These are phyloP conservation scores for Backusella mclennaniae DNA, from an alignment of 192 early-diverging fungal species.

Conservation along the genomic window DNA sequence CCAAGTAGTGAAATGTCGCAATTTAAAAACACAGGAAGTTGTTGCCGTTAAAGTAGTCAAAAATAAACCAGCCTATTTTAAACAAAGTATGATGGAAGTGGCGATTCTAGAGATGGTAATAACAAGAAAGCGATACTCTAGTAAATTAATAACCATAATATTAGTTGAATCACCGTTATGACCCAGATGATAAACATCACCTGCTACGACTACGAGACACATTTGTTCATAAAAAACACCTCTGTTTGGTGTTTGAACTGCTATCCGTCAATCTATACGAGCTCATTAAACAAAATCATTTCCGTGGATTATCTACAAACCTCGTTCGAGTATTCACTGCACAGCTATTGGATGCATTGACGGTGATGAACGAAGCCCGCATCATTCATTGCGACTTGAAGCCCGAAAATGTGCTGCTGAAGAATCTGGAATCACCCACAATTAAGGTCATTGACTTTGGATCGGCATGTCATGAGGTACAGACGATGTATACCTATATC, in stretches of 20 bases:
- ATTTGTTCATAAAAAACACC: constrained; percentile 90
- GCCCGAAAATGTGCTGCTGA: constrained; percentile 95
- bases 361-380: constrained; percentile 79
- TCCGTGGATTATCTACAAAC: constrained; percentile 92
- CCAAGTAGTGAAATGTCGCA: constrained; percentile 95
- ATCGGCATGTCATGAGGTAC: constrained; percentile 93
- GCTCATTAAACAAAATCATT: constrained; percentile 96
- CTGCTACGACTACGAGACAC: constrained; percentile 87
- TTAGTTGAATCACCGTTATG: constrained; percentile 88
- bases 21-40: constrained; percentile 89
- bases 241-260: constrained; percentile 97
- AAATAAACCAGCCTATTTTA: constrained; percentile 96
- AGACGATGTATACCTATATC: constrained; percentile 97
- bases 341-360: constrained; percentile 91
- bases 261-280: constrained; percentile 97
- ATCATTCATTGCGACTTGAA: constrained; percentile 99
- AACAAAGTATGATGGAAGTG: constrained; percentile 97
- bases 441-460: constrained; percentile 99
- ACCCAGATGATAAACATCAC: constrained; percentile 84
- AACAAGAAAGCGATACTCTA: constrained; percentile 27
- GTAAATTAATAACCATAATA: constrained; percentile 24
- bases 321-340: constrained; percentile 90
- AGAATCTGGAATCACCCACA: constrained; percentile 82
- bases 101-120: constrained; percentile 83
- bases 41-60: constrained; percentile 98